Evolutionary conservation across 148 eudicot genomes (phyloP).

Genomic region (Rhododendron ovatum): DNA sequence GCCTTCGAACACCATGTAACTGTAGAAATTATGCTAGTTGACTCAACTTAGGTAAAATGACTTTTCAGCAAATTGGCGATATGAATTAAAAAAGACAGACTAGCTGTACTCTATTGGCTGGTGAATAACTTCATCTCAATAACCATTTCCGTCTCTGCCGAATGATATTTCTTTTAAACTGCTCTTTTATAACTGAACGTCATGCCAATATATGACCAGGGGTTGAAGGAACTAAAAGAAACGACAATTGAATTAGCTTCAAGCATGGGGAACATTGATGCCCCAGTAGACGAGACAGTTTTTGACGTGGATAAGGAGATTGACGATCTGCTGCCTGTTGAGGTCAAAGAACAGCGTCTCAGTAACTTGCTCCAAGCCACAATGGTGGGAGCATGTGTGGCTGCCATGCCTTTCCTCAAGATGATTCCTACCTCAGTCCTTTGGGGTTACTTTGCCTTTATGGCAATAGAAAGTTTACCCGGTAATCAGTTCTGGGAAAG

Average conservation of each 20-base stretch:
- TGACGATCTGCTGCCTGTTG: slow-evolving; percentile 87
- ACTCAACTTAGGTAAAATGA: background rate
- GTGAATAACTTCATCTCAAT: background rate
- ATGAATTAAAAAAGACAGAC: background rate
- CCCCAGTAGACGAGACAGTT: slow-evolving; percentile 84
- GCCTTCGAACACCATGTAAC: background rate
- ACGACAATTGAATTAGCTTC: slow-evolving; percentile 79
- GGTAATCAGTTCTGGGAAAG: slow-evolving; percentile 99
- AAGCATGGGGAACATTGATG: slow-evolving; percentile 57
- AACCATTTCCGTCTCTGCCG: background rate
- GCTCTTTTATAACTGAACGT: background rate
- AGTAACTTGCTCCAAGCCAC: slow-evolving; percentile 87
- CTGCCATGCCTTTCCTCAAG: slow-evolving; percentile 94
- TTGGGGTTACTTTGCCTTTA: slow-evolving; percentile 99
- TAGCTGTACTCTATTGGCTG: background rate
- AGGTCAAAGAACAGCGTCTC: slow-evolving; percentile 94
- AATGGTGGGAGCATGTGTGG: slow-evolving; percentile 89
- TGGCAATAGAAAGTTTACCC: slow-evolving; percentile 99
- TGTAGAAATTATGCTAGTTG: background rate
- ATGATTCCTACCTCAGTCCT: slow-evolving; percentile 94
- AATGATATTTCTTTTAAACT: slow-evolving; percentile 25
- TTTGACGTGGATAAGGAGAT: slow-evolving; percentile 92
- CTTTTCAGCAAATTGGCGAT: background rate
- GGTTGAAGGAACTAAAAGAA: slow-evolving; percentile 86
- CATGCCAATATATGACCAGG: slow-evolving; percentile 44